phyloP scores from a whole-genome alignment of 352 stramenopile genomes.

The Bremia lactucae region DNA sequence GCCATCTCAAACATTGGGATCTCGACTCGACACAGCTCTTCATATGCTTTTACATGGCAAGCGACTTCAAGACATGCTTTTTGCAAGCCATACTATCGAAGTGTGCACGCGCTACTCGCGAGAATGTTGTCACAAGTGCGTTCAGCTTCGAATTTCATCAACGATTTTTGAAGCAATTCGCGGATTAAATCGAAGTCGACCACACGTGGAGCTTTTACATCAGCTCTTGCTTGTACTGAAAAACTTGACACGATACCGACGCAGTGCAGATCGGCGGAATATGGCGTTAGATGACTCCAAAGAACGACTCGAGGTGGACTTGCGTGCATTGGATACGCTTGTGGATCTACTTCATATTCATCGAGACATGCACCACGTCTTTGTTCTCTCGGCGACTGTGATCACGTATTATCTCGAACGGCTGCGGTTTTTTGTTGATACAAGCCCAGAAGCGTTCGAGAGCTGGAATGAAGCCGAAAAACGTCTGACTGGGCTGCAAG shows the following conservation, averaged over 20 bases:
- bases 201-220: constrained; percentile 91
- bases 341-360: constrained; percentile 93
- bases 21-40: constrained; percentile 55
- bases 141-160: constrained; percentile 70
- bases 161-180: constrained; percentile 89
- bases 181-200: constrained; percentile 90
- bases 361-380: constrained; percentile 81
- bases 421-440: constrained; percentile 15
- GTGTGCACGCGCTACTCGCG: constrained; percentile 86
- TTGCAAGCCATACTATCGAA: constrained; percentile 87
- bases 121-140: constrained; percentile 86
- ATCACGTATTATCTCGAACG: constrained; percentile 47
- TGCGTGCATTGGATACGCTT: constrained; percentile 75
- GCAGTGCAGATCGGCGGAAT: constrained; percentile 31
- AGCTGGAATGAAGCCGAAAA: constrained; percentile 48
- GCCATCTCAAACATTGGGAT: constrained; percentile 43
- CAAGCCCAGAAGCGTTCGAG: constrained; percentile 13
- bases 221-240: constrained; percentile 70
- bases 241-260: constrained; percentile 80
- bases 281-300: constrained; percentile 26
- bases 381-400: constrained; percentile 49
- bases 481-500: constrained; percentile 34
- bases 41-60: constrained; percentile 68
- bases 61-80: constrained; percentile 88
- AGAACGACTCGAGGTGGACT: constrained; percentile 32